Evolutionary conservation across 805 yeast genomes (phyloP).

Genomic region (Kazachstania taianensis): DNA sequence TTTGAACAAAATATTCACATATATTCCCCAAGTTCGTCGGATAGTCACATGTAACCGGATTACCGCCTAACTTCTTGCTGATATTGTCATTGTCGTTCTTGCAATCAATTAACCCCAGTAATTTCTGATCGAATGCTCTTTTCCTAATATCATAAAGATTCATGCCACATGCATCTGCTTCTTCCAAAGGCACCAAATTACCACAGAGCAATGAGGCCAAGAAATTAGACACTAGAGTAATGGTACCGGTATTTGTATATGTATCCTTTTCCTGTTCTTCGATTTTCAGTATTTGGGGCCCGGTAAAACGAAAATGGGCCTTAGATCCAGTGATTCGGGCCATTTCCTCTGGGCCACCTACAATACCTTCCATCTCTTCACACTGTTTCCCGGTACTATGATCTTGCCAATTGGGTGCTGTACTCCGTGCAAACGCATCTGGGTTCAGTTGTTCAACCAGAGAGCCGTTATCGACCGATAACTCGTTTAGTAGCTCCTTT

Average conservation of each 20-base stretch:
- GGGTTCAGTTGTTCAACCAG: conserved; percentile 40
- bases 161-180: conserved; percentile 91
- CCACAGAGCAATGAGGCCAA: conserved; percentile 65
- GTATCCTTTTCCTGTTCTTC: conserved; percentile 40
- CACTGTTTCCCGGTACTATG: conserved; percentile 74
- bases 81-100: conserved; percentile 11
- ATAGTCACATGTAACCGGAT: conserved; percentile 34
- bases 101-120: conserved; percentile 34
- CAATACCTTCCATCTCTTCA: conserved; percentile 44
- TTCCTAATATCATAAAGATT: conserved; percentile 67
- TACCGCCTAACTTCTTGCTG: conserved; percentile 29
- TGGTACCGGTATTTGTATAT: conserved; percentile 48
- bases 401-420: conserved; percentile 92
- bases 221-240: conserved; percentile 71
- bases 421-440: conserved; percentile 47
- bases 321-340: conserved; percentile 72
- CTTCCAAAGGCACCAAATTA: conserved; percentile 53
- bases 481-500: conserved; percentile 29
- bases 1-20: conserved; percentile 48
- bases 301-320: conserved; percentile 85
- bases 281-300: conserved; percentile 78
- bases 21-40: conserved; percentile 38
- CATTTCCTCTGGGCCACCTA: conserved; percentile 48
- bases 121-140: conserved; percentile 43
- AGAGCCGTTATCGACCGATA: conserved; percentile 26